Conservation (phyloP, 164 flowering plant genomes). For the Piper longum region DNA sequence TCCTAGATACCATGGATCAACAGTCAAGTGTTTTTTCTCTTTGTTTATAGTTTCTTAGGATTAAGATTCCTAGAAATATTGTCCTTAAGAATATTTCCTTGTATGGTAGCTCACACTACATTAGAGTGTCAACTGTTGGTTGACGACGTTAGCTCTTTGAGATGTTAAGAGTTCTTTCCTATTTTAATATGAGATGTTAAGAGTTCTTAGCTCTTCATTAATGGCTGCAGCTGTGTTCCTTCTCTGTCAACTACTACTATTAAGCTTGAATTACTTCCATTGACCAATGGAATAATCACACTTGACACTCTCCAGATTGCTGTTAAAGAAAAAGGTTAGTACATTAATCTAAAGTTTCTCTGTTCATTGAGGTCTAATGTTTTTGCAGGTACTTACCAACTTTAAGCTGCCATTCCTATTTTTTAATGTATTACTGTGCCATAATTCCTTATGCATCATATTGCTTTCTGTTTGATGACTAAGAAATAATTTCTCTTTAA, state of each 20-base stretch:
- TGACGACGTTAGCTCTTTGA: background rate
- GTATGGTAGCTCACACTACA: no score
- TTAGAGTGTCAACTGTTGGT: no score
- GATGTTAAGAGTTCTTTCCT: background rate
- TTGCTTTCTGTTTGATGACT: background rate
- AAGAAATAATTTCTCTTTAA: background rate
- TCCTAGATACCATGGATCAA: no score
- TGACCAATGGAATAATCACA: slow-evolving; percentile 97
- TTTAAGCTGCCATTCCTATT: background rate
- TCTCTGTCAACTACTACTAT: slow-evolving; percentile 79
- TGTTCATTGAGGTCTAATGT: background rate
- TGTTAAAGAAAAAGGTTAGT: slow-evolving; percentile 46
- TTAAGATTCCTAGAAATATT: no score
- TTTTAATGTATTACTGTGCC: background rate
- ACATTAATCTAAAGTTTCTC: background rate
- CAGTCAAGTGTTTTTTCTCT: no score
- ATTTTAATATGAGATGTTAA: background rate
- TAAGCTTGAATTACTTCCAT: slow-evolving; percentile 87
- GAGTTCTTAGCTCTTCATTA: background rate
- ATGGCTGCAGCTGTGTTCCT: slow-evolving; percentile 59
- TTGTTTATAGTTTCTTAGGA: no score
- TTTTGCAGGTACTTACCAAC: background rate
- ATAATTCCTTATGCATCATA: background rate
- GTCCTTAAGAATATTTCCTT: no score
- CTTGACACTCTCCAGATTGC: slow-evolving; percentile 46